Conservation (phyloP, 2,329 filamentous ascomycete genomes). For the Zelopaecilomyces penicillatus region DNA sequence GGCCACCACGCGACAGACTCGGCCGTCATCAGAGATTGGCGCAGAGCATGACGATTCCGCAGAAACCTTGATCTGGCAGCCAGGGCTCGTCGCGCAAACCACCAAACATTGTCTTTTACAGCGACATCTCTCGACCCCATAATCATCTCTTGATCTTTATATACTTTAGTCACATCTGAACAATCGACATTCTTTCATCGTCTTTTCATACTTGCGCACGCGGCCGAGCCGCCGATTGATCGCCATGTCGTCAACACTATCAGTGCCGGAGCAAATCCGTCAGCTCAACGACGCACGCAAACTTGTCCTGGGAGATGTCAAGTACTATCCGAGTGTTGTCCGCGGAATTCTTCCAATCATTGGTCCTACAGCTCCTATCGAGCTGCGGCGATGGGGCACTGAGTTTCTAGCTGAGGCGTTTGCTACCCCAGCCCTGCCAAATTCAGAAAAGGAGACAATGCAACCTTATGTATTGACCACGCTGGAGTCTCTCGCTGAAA, state of each 20-base stretch:
- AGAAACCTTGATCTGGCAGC: constrained; percentile 15
- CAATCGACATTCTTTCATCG: background rate
- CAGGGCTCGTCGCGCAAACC: constrained; percentile 23
- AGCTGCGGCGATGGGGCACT: constrained; percentile 89
- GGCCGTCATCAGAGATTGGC: constrained; percentile 12
- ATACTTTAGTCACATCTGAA: background rate
- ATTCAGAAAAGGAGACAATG: constrained; percentile 72
- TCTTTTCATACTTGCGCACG: background rate
- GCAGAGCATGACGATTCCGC: constrained; percentile 20
- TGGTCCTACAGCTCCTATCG: constrained; percentile 61
- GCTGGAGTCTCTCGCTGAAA: constrained; percentile 60
- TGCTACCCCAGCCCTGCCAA: constrained; percentile 74
- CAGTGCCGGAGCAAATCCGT: constrained; percentile 67
- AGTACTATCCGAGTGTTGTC: constrained; percentile 86
- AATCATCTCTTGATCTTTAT: background rate
- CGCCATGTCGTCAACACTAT: constrained; percentile 48
- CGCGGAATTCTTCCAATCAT: constrained; percentile 90
- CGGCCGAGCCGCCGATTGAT: background rate
- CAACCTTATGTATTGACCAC: constrained; percentile 70
- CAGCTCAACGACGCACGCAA: constrained; percentile 87
- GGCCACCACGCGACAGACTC: background rate
- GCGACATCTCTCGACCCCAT: constrained; percentile 6
- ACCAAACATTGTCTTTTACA: constrained; percentile 11
- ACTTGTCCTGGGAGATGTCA: constrained; percentile 77
- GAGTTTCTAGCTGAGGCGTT: constrained; percentile 96